Base-by-base conservation (phyloP, 257 asterid genomes). In the Ehretia macrophylla region DNA sequence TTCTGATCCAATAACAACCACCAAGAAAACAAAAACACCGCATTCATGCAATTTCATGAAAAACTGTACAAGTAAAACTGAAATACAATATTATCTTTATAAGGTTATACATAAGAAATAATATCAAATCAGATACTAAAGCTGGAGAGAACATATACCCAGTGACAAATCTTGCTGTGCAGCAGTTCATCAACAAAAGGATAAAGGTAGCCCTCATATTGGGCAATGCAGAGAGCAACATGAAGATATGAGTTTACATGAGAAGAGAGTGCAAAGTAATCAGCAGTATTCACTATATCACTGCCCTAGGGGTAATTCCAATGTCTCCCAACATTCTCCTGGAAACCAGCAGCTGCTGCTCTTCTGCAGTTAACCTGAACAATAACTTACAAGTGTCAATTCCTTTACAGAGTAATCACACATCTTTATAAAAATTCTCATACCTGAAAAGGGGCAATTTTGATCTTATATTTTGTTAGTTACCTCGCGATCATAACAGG, bases 341-440 rank as follows among this genome's bases (percentile, higher is more conserved):
- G 99, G 83, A 93, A 93, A 77, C 96, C 99, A 76, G 99, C 99
- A 1, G 99, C 99, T 0, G 99, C 97, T 67, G 99, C 97, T 83
- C 99, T 84, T 86, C 99, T 81, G 78, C 99, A 93, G 73, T 93
- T 93, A 64, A 93, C 99, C 99, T 93, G 70, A 63, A 60, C 64
- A 79, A 59, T 63, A 66, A 73, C 66, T 59, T 60, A 68, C 57
- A 45, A 57, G 46, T 49, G 61, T 77, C 65, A 72, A 62, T 63
- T 64, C 63, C n/a, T n/a, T n/a, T n/a, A n/a, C n/a, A 64, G 55
- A 65, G 60, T 51, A 67, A 46, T 46, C 60, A 59, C 56, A 27
- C 48, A 50, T 21, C 37, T 20, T 5, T 21, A 17, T 17, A 37
- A 51, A 63, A 12, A 20, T 38, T 35, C 37, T 17, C 22, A 10